phyloP scores from a whole-genome alignment of 139 green algal genomes.

The Pseudopediastrum boryanum region DNA sequence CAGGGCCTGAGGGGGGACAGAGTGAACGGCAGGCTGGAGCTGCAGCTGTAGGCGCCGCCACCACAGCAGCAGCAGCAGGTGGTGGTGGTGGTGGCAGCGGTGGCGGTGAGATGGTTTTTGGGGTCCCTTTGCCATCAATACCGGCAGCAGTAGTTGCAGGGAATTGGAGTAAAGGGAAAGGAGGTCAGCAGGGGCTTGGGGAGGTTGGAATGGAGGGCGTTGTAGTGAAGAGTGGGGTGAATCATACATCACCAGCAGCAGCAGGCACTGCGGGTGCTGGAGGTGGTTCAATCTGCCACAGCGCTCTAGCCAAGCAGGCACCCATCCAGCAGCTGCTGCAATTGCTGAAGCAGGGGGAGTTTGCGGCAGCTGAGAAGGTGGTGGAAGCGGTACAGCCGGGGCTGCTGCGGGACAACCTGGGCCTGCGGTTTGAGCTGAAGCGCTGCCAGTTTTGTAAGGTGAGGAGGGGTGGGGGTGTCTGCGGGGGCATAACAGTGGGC shows the following conservation, averaged over 20 bases:
- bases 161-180: no score
- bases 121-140: no score
- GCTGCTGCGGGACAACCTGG: conserved; percentile 12
- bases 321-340: neutral
- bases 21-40: neutral
- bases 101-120: neutral
- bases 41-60: neutral
- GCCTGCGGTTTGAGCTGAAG: conserved; percentile 37
- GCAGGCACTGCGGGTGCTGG: neutral
- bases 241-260: no score
- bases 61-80: conserved; percentile 34
- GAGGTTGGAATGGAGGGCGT: no score
- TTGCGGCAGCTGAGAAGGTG: neutral
- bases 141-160: no score
- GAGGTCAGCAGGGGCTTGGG: no score
- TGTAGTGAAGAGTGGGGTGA: no score
- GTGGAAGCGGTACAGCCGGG: conserved; percentile 20
- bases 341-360: neutral
- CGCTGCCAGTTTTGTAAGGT: conserved; percentile 31
- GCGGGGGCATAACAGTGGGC: no score
- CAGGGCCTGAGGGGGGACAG: neutral
- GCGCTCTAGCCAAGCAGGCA: neutral
- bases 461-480: no score
- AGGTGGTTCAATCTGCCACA: conserved; percentile 6
- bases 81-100: conserved; percentile 6